Conservation (phyloP, 139 green algal species). For the Asterochloris erici region DNA sequence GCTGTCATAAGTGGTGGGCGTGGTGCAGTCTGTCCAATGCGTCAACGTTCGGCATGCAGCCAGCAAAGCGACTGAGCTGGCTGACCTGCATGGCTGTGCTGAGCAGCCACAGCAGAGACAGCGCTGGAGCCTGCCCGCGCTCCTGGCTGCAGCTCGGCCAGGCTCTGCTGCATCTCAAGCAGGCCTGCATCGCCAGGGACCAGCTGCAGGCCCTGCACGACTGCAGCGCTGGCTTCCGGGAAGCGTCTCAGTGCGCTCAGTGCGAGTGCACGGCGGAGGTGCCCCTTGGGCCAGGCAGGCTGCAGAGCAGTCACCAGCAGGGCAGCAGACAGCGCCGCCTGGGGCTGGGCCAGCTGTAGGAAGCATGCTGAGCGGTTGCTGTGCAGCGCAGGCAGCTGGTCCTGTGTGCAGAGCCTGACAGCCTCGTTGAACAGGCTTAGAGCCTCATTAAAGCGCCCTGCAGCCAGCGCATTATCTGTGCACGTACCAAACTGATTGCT, state of each 20-base stretch:
- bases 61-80: neutral
- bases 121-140: neutral
- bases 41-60: neutral
- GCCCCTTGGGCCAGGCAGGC: conserved; percentile 5
- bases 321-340: neutral
- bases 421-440: neutral
- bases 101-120: neutral
- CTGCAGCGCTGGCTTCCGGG: neutral
- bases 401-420: neutral
- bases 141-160: neutral
- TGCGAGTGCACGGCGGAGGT: neutral
- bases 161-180: neutral
- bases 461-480: no score
- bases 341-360: neutral
- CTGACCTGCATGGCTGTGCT: neutral
- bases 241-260: neutral
- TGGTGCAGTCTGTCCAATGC: no score
- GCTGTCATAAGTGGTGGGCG: no score
- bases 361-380: neutral
- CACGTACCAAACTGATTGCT: no score
- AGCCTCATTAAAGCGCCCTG: neutral
- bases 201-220: conserved; percentile 4
- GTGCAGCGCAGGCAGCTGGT: neutral
- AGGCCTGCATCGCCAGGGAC: neutral
- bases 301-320: neutral